A percentile compares a stretch with the other conserved stretches of the same genome.
Conservation (phyloP, 2,329 filamentous ascomycete genomes). For the Aspergillus pseudoglaucus region DNA sequence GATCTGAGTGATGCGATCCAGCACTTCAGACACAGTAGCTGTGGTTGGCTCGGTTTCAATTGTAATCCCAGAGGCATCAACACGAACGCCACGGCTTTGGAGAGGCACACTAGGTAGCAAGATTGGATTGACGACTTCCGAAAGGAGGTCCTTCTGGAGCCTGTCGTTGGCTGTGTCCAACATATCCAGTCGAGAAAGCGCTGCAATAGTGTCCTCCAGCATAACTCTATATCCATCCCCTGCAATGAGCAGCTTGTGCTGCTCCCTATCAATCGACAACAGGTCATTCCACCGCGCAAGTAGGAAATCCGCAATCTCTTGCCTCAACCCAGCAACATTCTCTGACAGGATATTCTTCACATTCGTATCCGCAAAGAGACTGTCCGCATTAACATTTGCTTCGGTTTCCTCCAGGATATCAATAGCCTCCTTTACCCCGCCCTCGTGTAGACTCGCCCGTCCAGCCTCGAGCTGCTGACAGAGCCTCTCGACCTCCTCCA, state of each 20-base stretch:
- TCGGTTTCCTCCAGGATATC: slow-evolving; percentile 42
- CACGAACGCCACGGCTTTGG: slow-evolving; percentile 19
- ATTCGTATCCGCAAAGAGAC: slow-evolving; percentile 29
- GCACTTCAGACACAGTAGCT: slow-evolving; percentile 28
- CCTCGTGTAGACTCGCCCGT: slow-evolving; percentile 39
- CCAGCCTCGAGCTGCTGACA: slow-evolving; percentile 43
- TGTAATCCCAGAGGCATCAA: slow-evolving; percentile 23
- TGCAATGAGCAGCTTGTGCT: slow-evolving; percentile 52
- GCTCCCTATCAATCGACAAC: slow-evolving; percentile 55
- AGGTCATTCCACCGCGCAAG: slow-evolving; percentile 65
- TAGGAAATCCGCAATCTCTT: slow-evolving; percentile 60
- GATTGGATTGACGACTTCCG: slow-evolving; percentile 27
- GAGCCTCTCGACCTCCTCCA: slow-evolving; percentile 48
- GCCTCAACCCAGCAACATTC: slow-evolving; percentile 60
- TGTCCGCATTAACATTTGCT: slow-evolving; percentile 19
- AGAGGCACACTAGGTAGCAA: slow-evolving; percentile 20
- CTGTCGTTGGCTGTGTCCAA: slow-evolving; percentile 23
- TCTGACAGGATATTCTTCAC: slow-evolving; percentile 53
- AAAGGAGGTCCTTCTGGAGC: slow-evolving; percentile 27
- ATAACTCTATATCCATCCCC: slow-evolving; percentile 28
- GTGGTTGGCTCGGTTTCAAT: slow-evolving; percentile 18
- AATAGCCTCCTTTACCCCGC: slow-evolving; percentile 43
- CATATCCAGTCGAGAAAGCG: slow-evolving; percentile 26
- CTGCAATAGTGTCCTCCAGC: slow-evolving; percentile 25
- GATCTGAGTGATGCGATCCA: slow-evolving; percentile 39